phyloP scores from a whole-genome alignment of 495 filamentous ascomycete species.

The Podospora didyma region DNA sequence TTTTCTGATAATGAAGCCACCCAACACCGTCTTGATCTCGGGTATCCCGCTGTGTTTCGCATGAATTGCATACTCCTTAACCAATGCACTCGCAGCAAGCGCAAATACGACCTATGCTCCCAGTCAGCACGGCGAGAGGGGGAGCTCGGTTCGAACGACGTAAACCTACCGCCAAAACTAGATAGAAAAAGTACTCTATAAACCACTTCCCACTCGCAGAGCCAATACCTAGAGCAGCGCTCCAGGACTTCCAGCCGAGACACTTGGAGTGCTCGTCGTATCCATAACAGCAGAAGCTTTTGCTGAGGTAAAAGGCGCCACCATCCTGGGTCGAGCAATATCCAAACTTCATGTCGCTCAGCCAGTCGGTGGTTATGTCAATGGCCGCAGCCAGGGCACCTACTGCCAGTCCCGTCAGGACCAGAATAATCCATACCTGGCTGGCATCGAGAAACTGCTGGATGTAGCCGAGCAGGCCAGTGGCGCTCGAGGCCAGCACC shows the following conservation, averaged over 20 bases:
- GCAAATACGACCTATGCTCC: slow-evolving; percentile 69
- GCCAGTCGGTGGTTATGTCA: slow-evolving; percentile 90
- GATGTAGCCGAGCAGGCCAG: slow-evolving; percentile 68
- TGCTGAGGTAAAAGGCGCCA: slow-evolving; percentile 85
- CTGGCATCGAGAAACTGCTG: slow-evolving; percentile 73
- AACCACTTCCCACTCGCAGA: slow-evolving; percentile 68
- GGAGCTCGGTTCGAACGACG: slow-evolving; percentile 14
- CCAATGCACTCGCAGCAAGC: slow-evolving; percentile 69
- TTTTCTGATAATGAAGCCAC: slow-evolving; percentile 87
- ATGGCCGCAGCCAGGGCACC: slow-evolving; percentile 84
- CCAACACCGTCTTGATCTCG: slow-evolving; percentile 95
- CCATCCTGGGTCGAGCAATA: slow-evolving; percentile 77
- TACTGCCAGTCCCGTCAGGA: slow-evolving; percentile 69
- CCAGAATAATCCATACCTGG: slow-evolving; percentile 86
- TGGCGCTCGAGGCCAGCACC: slow-evolving; percentile 63
- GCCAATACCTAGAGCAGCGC: slow-evolving; percentile 60
- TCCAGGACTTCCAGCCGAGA: slow-evolving; percentile 81
- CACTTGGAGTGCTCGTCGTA: slow-evolving; percentile 77
- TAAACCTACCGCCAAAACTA: slow-evolving; percentile 69
- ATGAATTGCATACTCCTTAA: slow-evolving; percentile 78
- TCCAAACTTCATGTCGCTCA: slow-evolving; percentile 90
- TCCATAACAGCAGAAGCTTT: slow-evolving; percentile 87
- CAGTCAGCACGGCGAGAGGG: too few relatives aligned
- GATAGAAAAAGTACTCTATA: slow-evolving; percentile 81
- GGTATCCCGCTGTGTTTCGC: slow-evolving; percentile 96